These are phyloP conservation scores for Dimocarpus longan DNA, from an alignment of 345 rosid genomes.

Conservation along the genomic window DNA sequence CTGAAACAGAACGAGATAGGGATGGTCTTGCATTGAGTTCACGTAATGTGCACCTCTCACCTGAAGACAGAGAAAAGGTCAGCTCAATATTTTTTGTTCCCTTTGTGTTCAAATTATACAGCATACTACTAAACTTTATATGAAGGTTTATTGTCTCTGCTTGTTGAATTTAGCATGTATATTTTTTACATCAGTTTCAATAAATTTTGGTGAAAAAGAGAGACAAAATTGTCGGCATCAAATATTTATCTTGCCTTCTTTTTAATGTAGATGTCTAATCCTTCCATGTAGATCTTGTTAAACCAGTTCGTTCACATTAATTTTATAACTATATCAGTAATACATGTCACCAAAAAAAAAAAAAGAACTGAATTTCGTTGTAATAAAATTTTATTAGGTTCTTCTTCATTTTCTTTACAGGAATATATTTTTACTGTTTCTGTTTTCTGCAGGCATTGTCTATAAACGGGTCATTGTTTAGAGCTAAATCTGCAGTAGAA, in stretches of 20 bases:
- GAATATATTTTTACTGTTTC: neutral
- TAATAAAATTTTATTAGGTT: neutral
- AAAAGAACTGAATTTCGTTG: neutral
- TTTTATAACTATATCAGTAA: neutral
- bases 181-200: neutral
- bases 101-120: neutral
- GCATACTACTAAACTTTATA: neutral
- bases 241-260: neutral
- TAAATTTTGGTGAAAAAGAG: neutral
- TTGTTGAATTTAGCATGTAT: neutral
- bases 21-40: conserved; percentile 94
- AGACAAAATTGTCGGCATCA: neutral
- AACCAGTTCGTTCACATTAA: neutral
- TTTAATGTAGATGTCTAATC: neutral
- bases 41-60: conserved; percentile 74
- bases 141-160: neutral
- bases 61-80: conserved; percentile 70
- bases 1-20: conserved; percentile 64
- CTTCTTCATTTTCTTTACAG: neutral
- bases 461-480: conserved; percentile 58
- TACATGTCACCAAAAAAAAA: neutral
- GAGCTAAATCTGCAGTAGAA: conserved; percentile 54
- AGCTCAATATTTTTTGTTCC: neutral
- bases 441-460: conserved; percentile 70
- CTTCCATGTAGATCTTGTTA: neutral